These are phyloP conservation scores for Lycium barbarum DNA, from an alignment of 257 asterid species.

Conservation along the genomic window DNA sequence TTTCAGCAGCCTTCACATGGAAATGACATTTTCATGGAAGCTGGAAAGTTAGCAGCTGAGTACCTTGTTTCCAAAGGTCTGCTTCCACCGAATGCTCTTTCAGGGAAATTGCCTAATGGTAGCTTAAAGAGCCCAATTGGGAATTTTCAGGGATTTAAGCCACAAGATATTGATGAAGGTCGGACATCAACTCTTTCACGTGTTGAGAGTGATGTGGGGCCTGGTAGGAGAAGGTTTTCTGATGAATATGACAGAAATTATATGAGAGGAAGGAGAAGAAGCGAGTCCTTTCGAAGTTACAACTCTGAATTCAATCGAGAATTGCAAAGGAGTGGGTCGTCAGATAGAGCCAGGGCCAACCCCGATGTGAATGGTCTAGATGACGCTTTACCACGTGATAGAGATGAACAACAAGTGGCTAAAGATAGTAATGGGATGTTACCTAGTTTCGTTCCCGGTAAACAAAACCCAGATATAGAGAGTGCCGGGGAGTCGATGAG, in stretches of 20 bases:
- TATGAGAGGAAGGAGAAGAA: conserved; percentile 69
- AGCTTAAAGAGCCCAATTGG: conserved; percentile 55
- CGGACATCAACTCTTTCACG: conserved; percentile 75
- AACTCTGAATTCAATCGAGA: conserved; percentile 63
- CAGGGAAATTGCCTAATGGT: conserved; percentile 72
- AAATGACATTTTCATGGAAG: conserved; percentile 76
- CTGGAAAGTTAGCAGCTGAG: conserved; percentile 92
- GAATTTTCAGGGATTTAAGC: conserved; percentile 47
- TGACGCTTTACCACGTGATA: conserved; percentile 49
- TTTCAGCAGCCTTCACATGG: conserved; percentile 55
- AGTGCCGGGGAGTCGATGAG: conserved; percentile 19
- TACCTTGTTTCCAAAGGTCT: conserved; percentile 79
- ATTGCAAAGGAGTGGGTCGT: conserved; percentile 63
- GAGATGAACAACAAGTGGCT: conserved; percentile 48
- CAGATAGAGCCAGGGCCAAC: conserved; percentile 56
- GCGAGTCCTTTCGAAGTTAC: conserved; percentile 56
- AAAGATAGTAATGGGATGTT: conserved; percentile 49
- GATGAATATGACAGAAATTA: conserved; percentile 65
- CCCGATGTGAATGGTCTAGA: conserved; percentile 45
- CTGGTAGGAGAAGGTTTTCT: conserved; percentile 59
- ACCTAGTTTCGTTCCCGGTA: conserved; percentile 49
- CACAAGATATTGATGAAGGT: conserved; percentile 55
- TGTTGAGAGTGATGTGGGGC: conserved; percentile 60
- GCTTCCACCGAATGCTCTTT: conserved; percentile 70
- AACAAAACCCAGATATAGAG: conserved; percentile 38